These are phyloP conservation scores for Symbiodinium natans DNA, from an alignment of 73 alveolate species.

Conservation along the genomic window DNA sequence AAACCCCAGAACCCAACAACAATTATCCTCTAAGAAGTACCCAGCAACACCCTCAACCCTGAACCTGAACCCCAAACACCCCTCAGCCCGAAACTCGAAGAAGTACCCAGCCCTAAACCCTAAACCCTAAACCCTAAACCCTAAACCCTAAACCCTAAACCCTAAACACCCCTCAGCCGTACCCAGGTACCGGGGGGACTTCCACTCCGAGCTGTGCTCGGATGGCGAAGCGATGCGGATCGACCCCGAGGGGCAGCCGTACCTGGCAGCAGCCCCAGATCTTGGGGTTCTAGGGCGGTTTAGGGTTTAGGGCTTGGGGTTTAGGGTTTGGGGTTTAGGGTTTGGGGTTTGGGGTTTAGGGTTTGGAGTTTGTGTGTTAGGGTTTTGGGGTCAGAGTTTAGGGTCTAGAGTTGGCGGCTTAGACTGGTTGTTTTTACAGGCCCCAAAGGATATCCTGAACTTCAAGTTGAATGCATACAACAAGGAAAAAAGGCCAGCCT, in stretches of 20 bases:
- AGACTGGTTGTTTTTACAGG: too few species aligned
- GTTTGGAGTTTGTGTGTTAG: neutral
- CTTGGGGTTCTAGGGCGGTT: neutral
- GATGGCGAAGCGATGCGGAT: constrained; percentile 90
- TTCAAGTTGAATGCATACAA: too few species aligned
- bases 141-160: neutral
- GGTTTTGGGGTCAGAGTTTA: too few species aligned
- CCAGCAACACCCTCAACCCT: too few species aligned
- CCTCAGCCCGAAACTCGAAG: too few species aligned
- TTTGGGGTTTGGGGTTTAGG: neutral
- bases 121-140: neutral
- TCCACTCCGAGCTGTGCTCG: constrained; percentile 62
- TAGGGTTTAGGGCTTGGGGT: neutral
- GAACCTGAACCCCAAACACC: too few species aligned
- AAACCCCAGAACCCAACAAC: too few species aligned
- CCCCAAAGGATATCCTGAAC: too few species aligned
- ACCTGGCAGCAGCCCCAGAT: neutral
- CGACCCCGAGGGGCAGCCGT: constrained; percentile 67
- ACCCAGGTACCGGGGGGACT: constrained; percentile 69
- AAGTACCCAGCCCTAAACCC: neutral
- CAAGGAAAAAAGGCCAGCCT: too few species aligned
- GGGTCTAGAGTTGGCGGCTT: too few species aligned
- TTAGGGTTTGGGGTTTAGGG: neutral
- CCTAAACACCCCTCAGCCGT: neutral
- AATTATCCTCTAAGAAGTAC: too few species aligned